phyloP scores from a whole-genome alignment of 2,329 filamentous ascomycete species.

The Lachnellula hyalina region DNA sequence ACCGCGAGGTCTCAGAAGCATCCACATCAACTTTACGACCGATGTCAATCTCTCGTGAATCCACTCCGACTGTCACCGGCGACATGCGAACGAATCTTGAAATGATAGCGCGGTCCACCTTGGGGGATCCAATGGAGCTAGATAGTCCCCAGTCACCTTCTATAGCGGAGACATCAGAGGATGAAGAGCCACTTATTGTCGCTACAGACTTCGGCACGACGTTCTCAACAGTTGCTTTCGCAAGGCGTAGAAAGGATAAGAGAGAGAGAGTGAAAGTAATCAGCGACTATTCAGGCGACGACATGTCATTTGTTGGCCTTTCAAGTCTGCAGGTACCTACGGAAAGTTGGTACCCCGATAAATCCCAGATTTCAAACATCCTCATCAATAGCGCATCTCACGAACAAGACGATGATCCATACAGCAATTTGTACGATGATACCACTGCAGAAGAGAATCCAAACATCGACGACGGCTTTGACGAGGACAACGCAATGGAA shows the following conservation, averaged over 20 bases:
- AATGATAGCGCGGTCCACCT: not conserved
- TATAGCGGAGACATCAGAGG: not conserved
- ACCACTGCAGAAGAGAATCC: not conserved
- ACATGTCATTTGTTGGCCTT: not conserved
- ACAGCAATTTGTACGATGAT: not conserved
- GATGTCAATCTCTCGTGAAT: not conserved
- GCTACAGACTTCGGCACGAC: constrained; percentile 13
- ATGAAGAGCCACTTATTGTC: constrained; percentile 1
- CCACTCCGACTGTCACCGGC: not conserved
- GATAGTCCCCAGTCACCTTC: not conserved
- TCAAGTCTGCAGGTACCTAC: constrained; percentile 5
- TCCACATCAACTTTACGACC: not conserved
- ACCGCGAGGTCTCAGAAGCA: constrained; percentile 1
- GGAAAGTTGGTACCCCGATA: constrained; percentile 8
- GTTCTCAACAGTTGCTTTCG: constrained; percentile 10
- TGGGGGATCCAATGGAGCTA: not conserved
- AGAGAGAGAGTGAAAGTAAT: constrained; percentile 1
- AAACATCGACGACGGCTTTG: not conserved
- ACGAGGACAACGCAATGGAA: constrained; percentile 2
- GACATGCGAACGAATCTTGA: not conserved
- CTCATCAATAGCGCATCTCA: not conserved
- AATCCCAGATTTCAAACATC: not conserved
- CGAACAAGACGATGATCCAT: not conserved
- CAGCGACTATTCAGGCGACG: not conserved
- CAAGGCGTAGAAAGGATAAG: not conserved